Evolutionary conservation across 2,329 filamentous ascomycete genomes (phyloP).

Genomic region (Aspergillus puulaauensis): DNA sequence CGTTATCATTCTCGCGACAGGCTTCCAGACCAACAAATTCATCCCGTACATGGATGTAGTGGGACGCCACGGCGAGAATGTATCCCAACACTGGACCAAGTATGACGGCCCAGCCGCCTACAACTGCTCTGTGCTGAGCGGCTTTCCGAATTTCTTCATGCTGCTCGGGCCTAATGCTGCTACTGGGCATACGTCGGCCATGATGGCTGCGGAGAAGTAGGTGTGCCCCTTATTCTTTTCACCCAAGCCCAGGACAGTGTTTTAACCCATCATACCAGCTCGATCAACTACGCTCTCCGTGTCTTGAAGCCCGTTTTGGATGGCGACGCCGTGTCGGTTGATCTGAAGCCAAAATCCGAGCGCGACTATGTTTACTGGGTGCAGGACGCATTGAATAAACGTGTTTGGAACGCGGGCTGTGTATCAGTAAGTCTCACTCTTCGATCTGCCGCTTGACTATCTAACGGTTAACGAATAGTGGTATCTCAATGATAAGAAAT

Average conservation of each 20-base stretch:
- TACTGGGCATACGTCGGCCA: constrained; percentile 48
- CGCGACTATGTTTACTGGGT: constrained; percentile 46
- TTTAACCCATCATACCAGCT: constrained; percentile 23
- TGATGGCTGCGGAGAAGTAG: constrained; percentile 59
- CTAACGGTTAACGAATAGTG: constrained; percentile 6
- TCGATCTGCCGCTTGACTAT: background rate
- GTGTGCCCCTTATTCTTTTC: too few species aligned
- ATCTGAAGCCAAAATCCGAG: constrained; percentile 49
- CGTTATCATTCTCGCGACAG: constrained; percentile 28
- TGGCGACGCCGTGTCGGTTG: constrained; percentile 43
- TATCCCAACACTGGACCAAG: constrained; percentile 25
- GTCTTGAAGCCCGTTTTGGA: constrained; percentile 55
- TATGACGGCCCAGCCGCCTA: constrained; percentile 61
- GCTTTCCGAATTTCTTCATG: constrained; percentile 45
- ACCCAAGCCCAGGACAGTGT: too few species aligned
- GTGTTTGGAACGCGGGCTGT: constrained; percentile 47
- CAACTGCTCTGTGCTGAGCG: constrained; percentile 55
- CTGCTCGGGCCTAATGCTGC: constrained; percentile 32
- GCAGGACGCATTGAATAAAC: constrained; percentile 44
- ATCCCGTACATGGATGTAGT: constrained; percentile 24
- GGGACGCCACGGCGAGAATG: constrained; percentile 22
- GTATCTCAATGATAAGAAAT: constrained; percentile 27
- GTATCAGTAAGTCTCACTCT: constrained; percentile 13
- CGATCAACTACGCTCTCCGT: constrained; percentile 59
- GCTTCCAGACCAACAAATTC: constrained; percentile 27